Evolutionary conservation across 306 rosid genomes (phyloP).

Genomic region (barrel medic (Medicago truncatula)): DNA sequence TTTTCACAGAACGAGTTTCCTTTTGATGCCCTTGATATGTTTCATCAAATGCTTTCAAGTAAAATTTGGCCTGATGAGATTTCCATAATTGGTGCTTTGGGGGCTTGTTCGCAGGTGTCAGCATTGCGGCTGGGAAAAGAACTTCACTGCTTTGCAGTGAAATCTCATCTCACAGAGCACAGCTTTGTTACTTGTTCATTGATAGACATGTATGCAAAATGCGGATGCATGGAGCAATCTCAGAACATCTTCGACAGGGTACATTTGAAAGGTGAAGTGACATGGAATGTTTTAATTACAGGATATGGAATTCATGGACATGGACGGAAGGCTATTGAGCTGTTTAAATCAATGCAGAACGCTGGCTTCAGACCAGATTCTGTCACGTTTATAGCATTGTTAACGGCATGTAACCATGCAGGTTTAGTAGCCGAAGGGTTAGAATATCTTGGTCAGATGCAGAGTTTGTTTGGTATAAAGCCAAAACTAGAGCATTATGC

Average conservation of each 20-base stretch:
- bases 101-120: conserved; percentile 76
- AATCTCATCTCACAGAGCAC: conserved; percentile 54
- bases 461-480: conserved; percentile 52
- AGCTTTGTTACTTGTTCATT: conserved; percentile 70
- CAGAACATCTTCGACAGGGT: conserved; percentile 57
- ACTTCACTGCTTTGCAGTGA: conserved; percentile 68
- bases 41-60: conserved; percentile 62
- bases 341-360: conserved; percentile 67
- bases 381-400: conserved; percentile 73
- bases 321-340: conserved; percentile 70
- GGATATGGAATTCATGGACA: conserved; percentile 85
- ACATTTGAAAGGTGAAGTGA: conserved; percentile 56
- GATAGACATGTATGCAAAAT: conserved; percentile 86
- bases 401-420: conserved; percentile 83
- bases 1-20: conserved; percentile 70
- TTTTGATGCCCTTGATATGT: conserved; percentile 60
- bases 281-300: conserved; percentile 79
- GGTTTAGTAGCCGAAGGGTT: conserved; percentile 72
- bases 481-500: conserved; percentile 84
- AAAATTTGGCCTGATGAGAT: conserved; percentile 57
- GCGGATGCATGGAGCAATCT: conserved; percentile 75
- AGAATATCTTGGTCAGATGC: conserved; percentile 64
- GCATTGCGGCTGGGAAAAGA: conserved; percentile 75
- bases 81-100: conserved; percentile 55
- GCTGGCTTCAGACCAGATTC: conserved; percentile 63